phyloP scores from a whole-genome alignment of 306 rosid genomes.

The Castanea mollissima region DNA sequence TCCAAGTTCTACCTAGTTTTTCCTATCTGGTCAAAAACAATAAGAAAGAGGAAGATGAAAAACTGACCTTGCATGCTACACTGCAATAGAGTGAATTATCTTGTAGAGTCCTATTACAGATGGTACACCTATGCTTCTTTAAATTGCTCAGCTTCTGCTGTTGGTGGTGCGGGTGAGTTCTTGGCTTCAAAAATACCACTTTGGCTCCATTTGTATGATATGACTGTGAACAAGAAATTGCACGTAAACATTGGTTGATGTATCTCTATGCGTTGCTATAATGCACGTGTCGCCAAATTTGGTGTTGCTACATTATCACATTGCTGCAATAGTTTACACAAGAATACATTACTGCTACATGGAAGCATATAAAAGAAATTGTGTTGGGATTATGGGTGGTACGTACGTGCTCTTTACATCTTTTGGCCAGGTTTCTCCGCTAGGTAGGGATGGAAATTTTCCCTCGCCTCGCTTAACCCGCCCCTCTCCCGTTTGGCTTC shows the following conservation, averaged over 20 bases:
- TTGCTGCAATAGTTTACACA: not conserved
- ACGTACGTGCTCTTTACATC: too few species aligned
- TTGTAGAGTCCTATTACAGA: constrained; percentile 25
- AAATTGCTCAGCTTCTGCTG: constrained; percentile 2
- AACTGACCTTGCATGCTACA: constrained; percentile 30
- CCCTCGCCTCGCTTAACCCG: too few species aligned
- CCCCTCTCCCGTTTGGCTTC: too few species aligned
- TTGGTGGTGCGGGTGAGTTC: not conserved
- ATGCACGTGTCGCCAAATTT: not conserved
- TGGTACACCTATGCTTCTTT: constrained; percentile 16
- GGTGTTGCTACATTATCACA: not conserved
- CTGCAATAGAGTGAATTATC: constrained; percentile 31
- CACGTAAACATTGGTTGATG: not conserved
- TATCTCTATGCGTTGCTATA: too few species aligned
- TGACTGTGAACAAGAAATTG: constrained; percentile 13
- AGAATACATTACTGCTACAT: too few species aligned
- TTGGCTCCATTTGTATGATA: constrained; percentile 32
- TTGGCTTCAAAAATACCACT: constrained; percentile 34
- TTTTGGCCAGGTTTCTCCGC: too few species aligned
- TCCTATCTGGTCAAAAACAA: not conserved
- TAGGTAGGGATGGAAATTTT: too few species aligned
- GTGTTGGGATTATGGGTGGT: too few species aligned
- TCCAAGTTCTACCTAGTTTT: too few species aligned
- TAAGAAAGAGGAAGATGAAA: not conserved
- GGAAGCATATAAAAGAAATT: too few species aligned